Evolutionary conservation across 2,329 filamentous ascomycete genomes (phyloP), one percentile per base, ranked within the genome.

Genomic region (Erysiphe pulchra): DNA sequence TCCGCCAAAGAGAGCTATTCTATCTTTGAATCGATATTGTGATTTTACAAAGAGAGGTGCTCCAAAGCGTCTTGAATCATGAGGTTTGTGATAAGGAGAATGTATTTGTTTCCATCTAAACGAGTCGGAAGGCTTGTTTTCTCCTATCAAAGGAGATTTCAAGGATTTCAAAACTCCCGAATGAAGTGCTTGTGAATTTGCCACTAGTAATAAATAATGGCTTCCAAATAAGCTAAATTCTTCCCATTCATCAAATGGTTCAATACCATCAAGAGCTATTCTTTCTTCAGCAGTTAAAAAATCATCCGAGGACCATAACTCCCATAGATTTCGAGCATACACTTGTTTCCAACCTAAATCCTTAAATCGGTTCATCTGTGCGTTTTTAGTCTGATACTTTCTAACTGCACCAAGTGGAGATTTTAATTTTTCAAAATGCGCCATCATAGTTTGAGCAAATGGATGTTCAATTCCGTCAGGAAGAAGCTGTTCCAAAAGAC

Each of bases 231-330:
- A 65, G 2, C 80, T 76, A 56, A 94, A 85, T 55, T 94, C 87
- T 60, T 95, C 87, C 84, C 84, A 93, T 61, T 94, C 86, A 59
- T 95, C 87, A 56, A 95, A 94, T 0, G 79, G 75, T 56, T 94
- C 87, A 14, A 85, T 61, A 0, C 63, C 56, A 53, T 93, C 78
- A 13, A 94, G 62, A 11, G 62, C 62, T 33, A 58, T 63, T 50
- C 82, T 70, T 49, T 82, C 69, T 1, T 66, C 60, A 1, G 67
- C 55, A 6, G 65, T 66, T 17, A 92, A 61, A 57, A 86, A 86
- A 2, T 63, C 56, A 13, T 73, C 64, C 51, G 80, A 73, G 11
- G 70, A 73, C 86, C 86, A 94, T 1, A 85, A 65, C 46, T 84
- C 71, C 83, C 86, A 93, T 11, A 94, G 64, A 53, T 77, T 82